phyloP scores from a whole-genome alignment of 2,329 filamentous ascomycete species.

The Huntiella bhutanensis region DNA sequence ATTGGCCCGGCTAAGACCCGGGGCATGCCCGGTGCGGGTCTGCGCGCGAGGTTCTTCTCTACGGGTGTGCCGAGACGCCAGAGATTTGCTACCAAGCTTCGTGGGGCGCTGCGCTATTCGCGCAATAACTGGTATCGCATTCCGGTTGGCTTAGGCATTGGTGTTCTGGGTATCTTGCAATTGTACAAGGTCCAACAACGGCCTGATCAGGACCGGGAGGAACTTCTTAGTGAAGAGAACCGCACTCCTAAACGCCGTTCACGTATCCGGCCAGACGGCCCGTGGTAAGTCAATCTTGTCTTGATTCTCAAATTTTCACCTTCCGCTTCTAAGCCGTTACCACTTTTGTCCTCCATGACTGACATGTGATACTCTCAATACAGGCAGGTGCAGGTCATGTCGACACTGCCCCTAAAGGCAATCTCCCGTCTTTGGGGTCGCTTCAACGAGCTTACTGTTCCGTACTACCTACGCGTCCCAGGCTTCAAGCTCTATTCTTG shows the following conservation, averaged over 20 bases:
- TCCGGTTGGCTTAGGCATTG: conserved; percentile 68
- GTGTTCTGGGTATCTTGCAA: conserved; percentile 64
- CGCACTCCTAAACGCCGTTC: conserved; percentile 29
- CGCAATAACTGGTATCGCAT: conserved; percentile 65
- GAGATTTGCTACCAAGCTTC: conserved; percentile 10
- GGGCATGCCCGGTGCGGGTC: conserved; percentile 1
- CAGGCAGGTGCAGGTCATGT: conserved; percentile 82
- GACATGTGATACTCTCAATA: conserved; percentile 10
- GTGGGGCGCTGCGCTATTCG: conserved; percentile 8
- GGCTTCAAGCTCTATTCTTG: conserved; percentile 85
- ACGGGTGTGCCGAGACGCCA: conserved; percentile 6
- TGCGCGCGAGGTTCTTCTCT: conserved; percentile 8
- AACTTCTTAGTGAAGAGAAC: conserved; percentile 9
- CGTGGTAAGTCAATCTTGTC: conserved; percentile 39
- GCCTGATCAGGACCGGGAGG: conserved; percentile 17
- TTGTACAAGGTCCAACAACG: conserved; percentile 55
- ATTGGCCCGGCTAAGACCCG: background rate
- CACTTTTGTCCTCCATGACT: background rate
- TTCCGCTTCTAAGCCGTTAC: background rate
- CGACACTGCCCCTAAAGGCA: conserved; percentile 75
- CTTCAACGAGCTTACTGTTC: conserved; percentile 79
- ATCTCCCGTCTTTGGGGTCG: conserved; percentile 75
- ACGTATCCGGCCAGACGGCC: conserved; percentile 61
- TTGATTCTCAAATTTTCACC: background rate
- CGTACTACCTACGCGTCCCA: conserved; percentile 70